Percentiles rank a stretch among this genome's conserved stretches.
These are phyloP conservation scores for Moringa oleifera DNA, from an alignment of 345 rosid species.

Conservation along the genomic window DNA sequence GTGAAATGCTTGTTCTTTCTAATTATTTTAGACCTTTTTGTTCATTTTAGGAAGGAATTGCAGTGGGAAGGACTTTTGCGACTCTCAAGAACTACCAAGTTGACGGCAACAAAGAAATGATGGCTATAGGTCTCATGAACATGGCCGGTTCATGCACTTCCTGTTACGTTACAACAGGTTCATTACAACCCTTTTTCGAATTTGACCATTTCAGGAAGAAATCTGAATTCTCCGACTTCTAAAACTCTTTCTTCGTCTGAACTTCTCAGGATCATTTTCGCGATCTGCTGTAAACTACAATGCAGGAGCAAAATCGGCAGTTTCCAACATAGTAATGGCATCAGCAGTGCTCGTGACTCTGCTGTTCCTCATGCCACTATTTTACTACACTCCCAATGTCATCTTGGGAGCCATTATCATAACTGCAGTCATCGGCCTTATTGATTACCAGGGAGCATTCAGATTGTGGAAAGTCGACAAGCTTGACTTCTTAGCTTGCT, in stretches of 20 bases:
- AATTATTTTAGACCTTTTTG: background rate
- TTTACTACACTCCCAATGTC: constrained; percentile 62
- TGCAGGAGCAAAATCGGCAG: constrained; percentile 64
- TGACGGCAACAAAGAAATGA: constrained; percentile 84
- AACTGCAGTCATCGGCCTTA: constrained; percentile 66
- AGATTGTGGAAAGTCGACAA: constrained; percentile 70
- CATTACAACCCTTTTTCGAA: background rate
- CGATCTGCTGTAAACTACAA: constrained; percentile 69
- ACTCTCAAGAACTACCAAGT: constrained; percentile 56
- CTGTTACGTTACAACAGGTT: constrained; percentile 67
- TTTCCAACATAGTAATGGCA: constrained; percentile 64
- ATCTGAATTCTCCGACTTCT: background rate
- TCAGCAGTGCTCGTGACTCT: constrained; percentile 63
- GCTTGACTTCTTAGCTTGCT: constrained; percentile 70
- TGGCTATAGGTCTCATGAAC: constrained; percentile 80
- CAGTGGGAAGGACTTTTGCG: constrained; percentile 81
- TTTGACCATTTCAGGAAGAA: background rate
- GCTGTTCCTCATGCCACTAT: constrained; percentile 68
- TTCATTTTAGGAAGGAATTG: constrained; percentile 61
- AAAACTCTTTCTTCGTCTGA: background rate
- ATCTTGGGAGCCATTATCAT: constrained; percentile 69
- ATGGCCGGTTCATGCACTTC: constrained; percentile 72
- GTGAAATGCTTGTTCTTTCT: background rate
- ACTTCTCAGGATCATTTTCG: constrained; percentile 56
- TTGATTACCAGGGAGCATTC: constrained; percentile 48